Base-by-base conservation (phyloP, 2,329 filamentous ascomycete genomes). In the Leptoxyphium fumago region DNA sequence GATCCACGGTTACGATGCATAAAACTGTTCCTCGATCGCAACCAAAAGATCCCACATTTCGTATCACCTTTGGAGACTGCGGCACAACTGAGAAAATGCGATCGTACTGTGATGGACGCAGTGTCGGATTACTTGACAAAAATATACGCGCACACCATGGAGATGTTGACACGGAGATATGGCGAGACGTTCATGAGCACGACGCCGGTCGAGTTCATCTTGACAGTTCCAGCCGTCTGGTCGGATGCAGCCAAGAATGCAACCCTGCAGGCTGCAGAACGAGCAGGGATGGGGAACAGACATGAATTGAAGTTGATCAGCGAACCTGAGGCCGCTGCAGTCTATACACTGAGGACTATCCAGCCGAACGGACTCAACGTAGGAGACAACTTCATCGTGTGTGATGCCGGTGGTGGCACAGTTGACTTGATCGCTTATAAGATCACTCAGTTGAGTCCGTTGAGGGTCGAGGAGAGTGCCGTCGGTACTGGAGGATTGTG, bases 221-320 rank as follows among this genome's bases (percentile, higher is more conserved):
- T 91, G 44, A 89, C 84, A 1, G 84, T 83, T 42, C 84, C 84
- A 7, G 84, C 84, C 7, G 82, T 89, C 7, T 91, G 84, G 84
- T 84, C 78, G 18, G 84, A 91, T 59, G 76, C 81, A 0, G 84
- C 84, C n/a, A 89, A 88, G 65, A 84, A 86, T 60, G 83, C 82
- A 5, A 89, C 84, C 2, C 63, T 87, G 41, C 75, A 82, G 57
- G 84, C 84, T 5, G 84, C 84, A 10, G 80, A 87, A 64, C 69
- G 78, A 46, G 84, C 84, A 0, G 84, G 84, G 2, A 85, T 89
- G 80, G 84, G 83, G 4, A 73, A 61, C 15, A 73, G 74, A 45
- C 74, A 76, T 36, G 75, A 82, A 45, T 76, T 88, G 49, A 80
- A 84, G 64, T 80, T 88, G 70, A 85, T 88, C 46, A 84, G 78